Conservation (phyloP, 176 grass and related monocot genomes). For the Phragmites australis region DNA sequence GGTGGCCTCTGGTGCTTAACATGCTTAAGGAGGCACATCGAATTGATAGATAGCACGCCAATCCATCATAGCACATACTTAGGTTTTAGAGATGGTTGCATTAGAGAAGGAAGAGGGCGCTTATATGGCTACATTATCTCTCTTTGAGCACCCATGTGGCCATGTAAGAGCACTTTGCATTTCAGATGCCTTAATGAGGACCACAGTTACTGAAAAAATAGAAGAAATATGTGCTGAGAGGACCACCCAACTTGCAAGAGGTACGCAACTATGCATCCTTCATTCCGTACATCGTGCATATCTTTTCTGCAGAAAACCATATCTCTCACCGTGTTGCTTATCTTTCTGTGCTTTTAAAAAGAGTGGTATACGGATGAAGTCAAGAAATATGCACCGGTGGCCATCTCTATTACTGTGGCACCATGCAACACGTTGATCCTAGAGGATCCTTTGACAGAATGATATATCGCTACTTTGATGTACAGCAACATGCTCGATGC, state of each 20-base stretch:
- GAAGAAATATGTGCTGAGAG: slow-evolving; percentile 20
- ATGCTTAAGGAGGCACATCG: not conserved
- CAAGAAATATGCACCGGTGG: not conserved
- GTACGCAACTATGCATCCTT: slow-evolving; percentile 11
- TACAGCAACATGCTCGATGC: slow-evolving; percentile 36
- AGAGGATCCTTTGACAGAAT: slow-evolving; percentile 11
- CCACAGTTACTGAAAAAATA: not conserved
- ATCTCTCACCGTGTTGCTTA: not conserved
- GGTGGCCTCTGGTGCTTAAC: not conserved
- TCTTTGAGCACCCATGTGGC: not conserved
- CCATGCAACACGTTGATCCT: slow-evolving; percentile 24
- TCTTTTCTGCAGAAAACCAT: not conserved
- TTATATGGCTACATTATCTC: not conserved
- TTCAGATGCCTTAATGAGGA: not conserved
- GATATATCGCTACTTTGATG: slow-evolving; percentile 28
- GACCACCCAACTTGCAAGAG: slow-evolving; percentile 57
- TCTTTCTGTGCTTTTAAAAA: not conserved
- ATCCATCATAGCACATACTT: not conserved
- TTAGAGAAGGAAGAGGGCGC: not conserved
- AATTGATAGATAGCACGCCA: not conserved
- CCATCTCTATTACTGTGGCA: slow-evolving; percentile 22
- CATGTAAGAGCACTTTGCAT: not conserved
- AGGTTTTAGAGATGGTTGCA: not conserved
- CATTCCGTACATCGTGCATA: not conserved
- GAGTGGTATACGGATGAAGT: slow-evolving; percentile 25